phyloP scores from a whole-genome alignment of 352 stramenopile genomes.

The Globisporangium mamillatum region DNA sequence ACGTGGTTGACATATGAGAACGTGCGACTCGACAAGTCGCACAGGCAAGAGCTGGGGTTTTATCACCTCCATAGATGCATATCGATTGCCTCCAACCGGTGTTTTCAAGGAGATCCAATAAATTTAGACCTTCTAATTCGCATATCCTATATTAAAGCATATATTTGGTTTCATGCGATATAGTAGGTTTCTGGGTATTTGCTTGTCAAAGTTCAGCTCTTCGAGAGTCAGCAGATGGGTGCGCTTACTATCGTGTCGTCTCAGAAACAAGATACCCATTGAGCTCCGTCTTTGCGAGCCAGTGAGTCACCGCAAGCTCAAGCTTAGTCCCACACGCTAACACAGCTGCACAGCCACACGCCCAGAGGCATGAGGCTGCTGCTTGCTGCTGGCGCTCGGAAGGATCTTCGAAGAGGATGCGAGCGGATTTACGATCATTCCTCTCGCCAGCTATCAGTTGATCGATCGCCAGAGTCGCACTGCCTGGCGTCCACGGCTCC shows the following conservation, averaged over 20 bases:
- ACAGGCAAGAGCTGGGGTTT: background rate
- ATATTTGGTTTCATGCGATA: background rate
- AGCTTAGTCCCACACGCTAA: background rate
- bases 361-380: background rate
- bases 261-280: slow-evolving; percentile 7
- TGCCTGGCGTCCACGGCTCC: background rate
- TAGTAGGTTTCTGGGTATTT: background rate
- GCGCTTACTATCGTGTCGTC: slow-evolving; percentile 8
- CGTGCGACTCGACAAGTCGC: background rate
- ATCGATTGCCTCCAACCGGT: background rate
- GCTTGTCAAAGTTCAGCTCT: background rate
- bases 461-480: slow-evolving; percentile 6
- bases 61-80: background rate
- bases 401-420: slow-evolving; percentile 4
- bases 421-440: background rate
- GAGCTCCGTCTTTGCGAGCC: background rate
- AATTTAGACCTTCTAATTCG: background rate
- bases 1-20: background rate
- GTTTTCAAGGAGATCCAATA: background rate
- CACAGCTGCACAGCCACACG: background rate
- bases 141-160: background rate
- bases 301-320: background rate
- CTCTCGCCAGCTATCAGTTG: slow-evolving; percentile 1
- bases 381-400: background rate
- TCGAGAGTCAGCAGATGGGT: slow-evolving; percentile 11